These are phyloP conservation scores for Elaeis oleifera DNA, from an alignment of 202 grass and related monocot species.

Conservation along the genomic window DNA sequence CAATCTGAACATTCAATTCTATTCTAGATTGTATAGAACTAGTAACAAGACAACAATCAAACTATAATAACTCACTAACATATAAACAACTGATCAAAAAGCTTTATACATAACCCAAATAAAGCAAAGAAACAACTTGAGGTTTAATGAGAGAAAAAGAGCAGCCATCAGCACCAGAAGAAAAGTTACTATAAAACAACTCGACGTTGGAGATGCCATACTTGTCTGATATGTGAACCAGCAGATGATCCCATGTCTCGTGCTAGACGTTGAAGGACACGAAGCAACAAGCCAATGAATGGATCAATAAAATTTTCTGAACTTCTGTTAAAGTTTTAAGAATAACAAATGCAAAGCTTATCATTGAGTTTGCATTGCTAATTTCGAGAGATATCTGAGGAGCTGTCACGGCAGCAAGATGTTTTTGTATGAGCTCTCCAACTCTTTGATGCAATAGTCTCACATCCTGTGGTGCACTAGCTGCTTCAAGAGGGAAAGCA, in stretches of 20 bases:
- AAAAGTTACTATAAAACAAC: neutral
- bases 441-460: slow-evolving; percentile 74
- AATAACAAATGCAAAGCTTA: slow-evolving; percentile 84
- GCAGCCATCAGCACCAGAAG: neutral
- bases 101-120: no score
- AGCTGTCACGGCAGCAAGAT: slow-evolving; percentile 71
- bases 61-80: no score
- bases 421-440: slow-evolving; percentile 80
- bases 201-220: slow-evolving; percentile 27
- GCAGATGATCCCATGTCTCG: slow-evolving; percentile 89
- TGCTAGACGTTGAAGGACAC: slow-evolving; percentile 80
- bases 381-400: slow-evolving; percentile 78
- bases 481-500: slow-evolving; percentile 81
- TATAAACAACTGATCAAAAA: no score
- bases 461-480: slow-evolving; percentile 77
- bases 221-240: slow-evolving; percentile 65
- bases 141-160: neutral
- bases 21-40: no score
- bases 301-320: slow-evolving; percentile 86
- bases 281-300: slow-evolving; percentile 73
- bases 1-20: no score
- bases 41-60: no score
- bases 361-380: slow-evolving; percentile 73
- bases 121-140: no score
- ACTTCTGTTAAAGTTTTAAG: slow-evolving; percentile 78